Percentiles rank a stretch among this genome's conserved stretches.
phyloP scores from a whole-genome alignment of 2,329 filamentous ascomycete species.

The Fusarium cyanostomum region DNA sequence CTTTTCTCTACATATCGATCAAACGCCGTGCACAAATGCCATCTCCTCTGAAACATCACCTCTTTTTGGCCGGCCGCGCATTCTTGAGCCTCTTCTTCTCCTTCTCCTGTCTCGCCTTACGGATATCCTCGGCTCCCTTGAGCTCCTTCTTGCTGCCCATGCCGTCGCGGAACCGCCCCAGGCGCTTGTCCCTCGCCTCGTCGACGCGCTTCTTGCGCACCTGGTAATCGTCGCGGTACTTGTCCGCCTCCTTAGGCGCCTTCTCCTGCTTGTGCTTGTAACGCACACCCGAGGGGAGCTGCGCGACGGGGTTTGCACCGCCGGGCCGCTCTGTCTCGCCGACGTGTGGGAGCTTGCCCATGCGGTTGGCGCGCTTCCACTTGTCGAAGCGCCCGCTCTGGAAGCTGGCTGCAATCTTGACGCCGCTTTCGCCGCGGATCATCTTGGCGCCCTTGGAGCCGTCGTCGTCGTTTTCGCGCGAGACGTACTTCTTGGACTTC shows the following conservation, averaged over 20 bases:
- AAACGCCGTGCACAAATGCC: conserved; percentile 27
- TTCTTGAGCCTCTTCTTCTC: conserved; percentile 88
- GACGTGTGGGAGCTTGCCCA: conserved; percentile 80
- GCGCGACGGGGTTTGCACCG: conserved; percentile 19
- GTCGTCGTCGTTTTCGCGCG: conserved; percentile 92
- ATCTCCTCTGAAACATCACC: conserved; percentile 26
- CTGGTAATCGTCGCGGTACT: conserved; percentile 89
- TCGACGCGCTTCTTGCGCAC: conserved; percentile 89
- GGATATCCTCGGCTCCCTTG: conserved; percentile 83
- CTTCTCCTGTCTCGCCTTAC: conserved; percentile 80
- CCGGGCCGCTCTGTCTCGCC: conserved; percentile 77
- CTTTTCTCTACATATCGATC: conserved; percentile 28
- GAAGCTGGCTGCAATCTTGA: conserved; percentile 95
- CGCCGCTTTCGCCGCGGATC: conserved; percentile 88
- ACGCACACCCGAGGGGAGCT: conserved; percentile 53
- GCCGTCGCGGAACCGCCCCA: conserved; percentile 78
- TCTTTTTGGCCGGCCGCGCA: conserved; percentile 77
- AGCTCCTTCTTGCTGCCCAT: conserved; percentile 80
- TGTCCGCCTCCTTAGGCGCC: conserved; percentile 94
- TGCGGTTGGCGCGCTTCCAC: conserved; percentile 88
- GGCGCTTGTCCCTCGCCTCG: conserved; percentile 85
- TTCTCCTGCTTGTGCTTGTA: conserved; percentile 89
- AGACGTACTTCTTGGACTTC: conserved; percentile 94
- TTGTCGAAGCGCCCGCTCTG: conserved; percentile 91
- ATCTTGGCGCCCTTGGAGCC: conserved; percentile 78